Percentiles rank a stretch among this genome's conserved stretches.
phyloP scores from a whole-genome alignment of 2,329 filamentous ascomycete genomes.

The Chaetomiaceae sp. region DNA sequence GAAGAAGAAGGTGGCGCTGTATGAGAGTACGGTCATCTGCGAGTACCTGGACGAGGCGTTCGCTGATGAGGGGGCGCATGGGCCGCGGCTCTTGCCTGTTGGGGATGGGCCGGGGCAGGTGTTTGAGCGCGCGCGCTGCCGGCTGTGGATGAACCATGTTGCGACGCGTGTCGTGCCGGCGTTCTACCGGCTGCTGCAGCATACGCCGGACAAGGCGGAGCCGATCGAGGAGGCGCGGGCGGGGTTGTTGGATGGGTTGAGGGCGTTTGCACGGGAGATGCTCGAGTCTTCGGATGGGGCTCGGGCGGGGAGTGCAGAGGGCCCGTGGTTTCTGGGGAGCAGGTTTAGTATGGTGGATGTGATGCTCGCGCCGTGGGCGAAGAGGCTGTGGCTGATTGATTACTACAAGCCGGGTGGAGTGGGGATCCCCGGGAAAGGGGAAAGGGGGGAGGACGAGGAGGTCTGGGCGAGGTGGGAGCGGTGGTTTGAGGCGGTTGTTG shows the following conservation, averaged over 20 bases:
- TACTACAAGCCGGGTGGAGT: conserved; percentile 59
- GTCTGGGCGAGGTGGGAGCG: conserved; percentile 59
- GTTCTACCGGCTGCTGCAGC: conserved; percentile 59
- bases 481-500: conserved; percentile 56
- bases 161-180: conserved; percentile 59
- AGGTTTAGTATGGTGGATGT: conserved; percentile 64
- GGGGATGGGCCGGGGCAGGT: no score
- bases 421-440: conserved; percentile 34
- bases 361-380: conserved; percentile 65
- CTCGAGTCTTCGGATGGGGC: conserved; percentile 37
- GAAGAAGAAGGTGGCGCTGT: no score
- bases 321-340: conserved; percentile 63
- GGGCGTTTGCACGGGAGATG: conserved; percentile 58
- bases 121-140: conserved; percentile 58
- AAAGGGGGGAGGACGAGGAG: conserved; percentile 44
- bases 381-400: conserved; percentile 66
- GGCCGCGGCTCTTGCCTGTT: conserved; percentile 48
- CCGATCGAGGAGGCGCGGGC: conserved; percentile 47
- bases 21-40: conserved; percentile 66
- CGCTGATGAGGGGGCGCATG: conserved; percentile 36
- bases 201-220: conserved; percentile 44
- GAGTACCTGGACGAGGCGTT: conserved; percentile 73
- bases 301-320: conserved; percentile 28
- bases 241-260: conserved; percentile 54
- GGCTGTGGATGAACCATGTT: conserved; percentile 71